A percentile compares a stretch with the other conserved stretches of the same genome.
These are phyloP conservation scores for Candida odintsovae DNA, from an alignment of 805 yeast species.

Conservation along the genomic window DNA sequence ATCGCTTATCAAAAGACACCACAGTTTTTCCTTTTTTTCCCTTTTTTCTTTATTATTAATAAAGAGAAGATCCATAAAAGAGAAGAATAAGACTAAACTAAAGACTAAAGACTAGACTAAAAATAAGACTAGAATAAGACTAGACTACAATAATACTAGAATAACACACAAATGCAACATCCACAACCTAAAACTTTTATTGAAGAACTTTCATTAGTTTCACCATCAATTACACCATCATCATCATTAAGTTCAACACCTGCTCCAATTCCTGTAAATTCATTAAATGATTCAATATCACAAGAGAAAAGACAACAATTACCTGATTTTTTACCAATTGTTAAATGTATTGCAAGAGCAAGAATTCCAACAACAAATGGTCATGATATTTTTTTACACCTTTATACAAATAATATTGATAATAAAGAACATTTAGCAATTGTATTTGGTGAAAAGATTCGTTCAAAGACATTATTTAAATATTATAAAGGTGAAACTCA, in stretches of 20 bases:
- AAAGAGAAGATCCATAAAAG: no score
- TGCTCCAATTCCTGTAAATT: conserved; percentile 19
- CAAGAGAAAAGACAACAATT: conserved; percentile 32
- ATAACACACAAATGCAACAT: no score
- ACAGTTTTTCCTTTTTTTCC: no score
- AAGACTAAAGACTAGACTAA: no score
- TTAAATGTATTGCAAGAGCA: conserved; percentile 88
- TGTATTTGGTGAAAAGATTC: conserved; percentile 88
- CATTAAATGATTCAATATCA: conserved; percentile 4
- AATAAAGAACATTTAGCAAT: conserved; percentile 94
- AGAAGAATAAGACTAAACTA: no score
- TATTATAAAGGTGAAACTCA: conserved; percentile 69
- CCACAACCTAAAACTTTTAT: conserved; percentile 25
- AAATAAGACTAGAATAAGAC: no score
- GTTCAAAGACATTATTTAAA: conserved; percentile 68
- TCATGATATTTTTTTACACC: conserved; percentile 86
- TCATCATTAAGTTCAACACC: conserved; percentile 23
- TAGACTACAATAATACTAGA: neutral
- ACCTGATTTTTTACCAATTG: conserved; percentile 61
- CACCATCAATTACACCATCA: conserved; percentile 33
- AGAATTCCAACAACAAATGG: conserved; percentile 95
- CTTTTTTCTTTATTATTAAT: no score
- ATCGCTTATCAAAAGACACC: no score
- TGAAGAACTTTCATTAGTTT: conserved; percentile 32
- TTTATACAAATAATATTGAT: conserved; percentile 82